These are phyloP conservation scores for Amaranthus hypochondriacus DNA, from an alignment of 148 eudicot species.

Conservation along the genomic window DNA sequence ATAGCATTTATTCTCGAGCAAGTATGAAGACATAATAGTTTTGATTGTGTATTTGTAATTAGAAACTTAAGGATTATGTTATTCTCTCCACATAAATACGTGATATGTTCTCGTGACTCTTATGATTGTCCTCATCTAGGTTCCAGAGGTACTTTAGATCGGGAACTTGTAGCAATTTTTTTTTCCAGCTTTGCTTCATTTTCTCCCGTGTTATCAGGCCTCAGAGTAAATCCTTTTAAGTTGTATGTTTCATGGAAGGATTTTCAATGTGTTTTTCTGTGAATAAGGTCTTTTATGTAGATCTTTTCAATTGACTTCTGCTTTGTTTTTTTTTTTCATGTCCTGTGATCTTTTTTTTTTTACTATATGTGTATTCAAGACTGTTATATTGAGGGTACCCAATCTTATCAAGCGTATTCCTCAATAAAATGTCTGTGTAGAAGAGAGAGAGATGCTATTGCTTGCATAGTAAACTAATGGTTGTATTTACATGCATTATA, in stretches of 20 bases:
- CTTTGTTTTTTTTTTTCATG: not conserved
- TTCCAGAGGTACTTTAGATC: not conserved
- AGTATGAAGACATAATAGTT: too few relatives aligned
- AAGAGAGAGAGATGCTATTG: not conserved
- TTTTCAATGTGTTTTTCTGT: too few relatives aligned
- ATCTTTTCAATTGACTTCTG: too few relatives aligned
- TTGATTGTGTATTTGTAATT: too few relatives aligned
- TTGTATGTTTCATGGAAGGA: too few relatives aligned
- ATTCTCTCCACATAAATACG: not conserved
- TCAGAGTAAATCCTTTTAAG: too few relatives aligned
- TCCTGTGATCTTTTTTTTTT: not conserved
- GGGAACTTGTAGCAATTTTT: not conserved
- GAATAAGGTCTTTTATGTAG: too few relatives aligned
- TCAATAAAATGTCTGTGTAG: not conserved
- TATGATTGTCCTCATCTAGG: not conserved
- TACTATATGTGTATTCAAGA: not conserved
- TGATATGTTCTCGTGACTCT: not conserved
- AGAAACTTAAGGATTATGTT: too few relatives aligned
- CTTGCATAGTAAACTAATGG: not conserved
- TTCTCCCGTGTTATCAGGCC: too few relatives aligned
- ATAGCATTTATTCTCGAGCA: slow-evolving; percentile 94
- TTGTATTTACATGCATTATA: not conserved
- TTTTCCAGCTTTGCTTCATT: too few relatives aligned
- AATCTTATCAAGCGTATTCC: too few relatives aligned
- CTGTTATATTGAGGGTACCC: not conserved